Evolutionary conservation across 495 filamentous ascomycete genomes (phyloP), one percentile per base, ranked within the genome.

Genomic region (Xylaria sp.): DNA sequence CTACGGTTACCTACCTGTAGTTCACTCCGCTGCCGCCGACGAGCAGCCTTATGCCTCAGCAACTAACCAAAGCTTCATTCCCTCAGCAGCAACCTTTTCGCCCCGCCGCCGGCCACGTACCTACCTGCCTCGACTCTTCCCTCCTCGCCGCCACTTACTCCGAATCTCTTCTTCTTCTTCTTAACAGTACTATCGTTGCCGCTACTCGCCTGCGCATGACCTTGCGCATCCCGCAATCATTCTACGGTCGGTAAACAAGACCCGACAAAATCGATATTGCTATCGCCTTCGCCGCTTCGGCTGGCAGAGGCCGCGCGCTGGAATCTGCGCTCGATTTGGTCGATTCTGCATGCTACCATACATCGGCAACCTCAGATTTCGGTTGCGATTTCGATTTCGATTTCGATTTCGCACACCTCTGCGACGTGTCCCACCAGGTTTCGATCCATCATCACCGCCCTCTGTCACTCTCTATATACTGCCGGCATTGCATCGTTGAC

Each of bases 41-140:
- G 14, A 55, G n/a, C 52, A 55, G 19, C 52, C 52, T 55, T 7
- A 55, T 55, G 5, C 9, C 17, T 55, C 31, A 1, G 9, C 52
- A 14, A 55, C 52, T 55, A 31, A 29, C 52, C 52, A 31, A 31
- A 55, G 52, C 52, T 55, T 55, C 52, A 55, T 55, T 55, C 9
- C 21, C 21, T 26, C 12, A 55, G 14, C 52, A 55, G 14, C 52
- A 55, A 55, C 52, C 5, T 31, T 29, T 26, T 31, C 52, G 52
- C 52, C 52, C 52, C 12, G 14, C 50, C 21, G 48, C 12, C 24
- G 24, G 24, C 24, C 26, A 53, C 21, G 9, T 53, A 26, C 9
- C n/a, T 50, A 21, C 46, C n/a, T 50, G 8, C 46, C 43, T 46
- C 17, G 43, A 46, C 43, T 17, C n/a, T 12, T 17, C 19, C 21